Evolutionary conservation across 139 green algal species (phyloP).

Genomic region (Haematococcus lacustris): DNA sequence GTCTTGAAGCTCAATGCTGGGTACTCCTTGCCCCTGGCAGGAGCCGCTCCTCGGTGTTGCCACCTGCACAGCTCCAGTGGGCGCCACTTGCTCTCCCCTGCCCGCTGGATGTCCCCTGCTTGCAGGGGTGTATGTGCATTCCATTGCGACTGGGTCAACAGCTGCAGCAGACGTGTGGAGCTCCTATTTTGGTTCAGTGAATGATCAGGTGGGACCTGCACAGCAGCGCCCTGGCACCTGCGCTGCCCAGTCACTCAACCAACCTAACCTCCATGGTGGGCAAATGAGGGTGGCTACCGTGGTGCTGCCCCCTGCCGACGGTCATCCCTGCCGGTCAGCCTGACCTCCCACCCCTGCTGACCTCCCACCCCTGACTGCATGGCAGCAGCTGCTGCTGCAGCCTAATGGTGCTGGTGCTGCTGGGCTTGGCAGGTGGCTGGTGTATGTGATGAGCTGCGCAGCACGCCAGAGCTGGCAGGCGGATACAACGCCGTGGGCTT

Average conservation of each 20-base stretch:
- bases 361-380: not conserved
- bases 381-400: not conserved
- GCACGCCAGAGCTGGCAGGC: conserved; percentile 43
- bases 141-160: conserved; percentile 49
- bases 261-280: too few relatives aligned
- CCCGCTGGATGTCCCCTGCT: too few relatives aligned
- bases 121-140: conserved; percentile 73
- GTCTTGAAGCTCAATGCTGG: too few relatives aligned
- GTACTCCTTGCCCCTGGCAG: too few relatives aligned
- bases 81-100: too few relatives aligned
- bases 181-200: conserved; percentile 67
- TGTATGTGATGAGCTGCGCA: conserved; percentile 56
- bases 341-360: not conserved
- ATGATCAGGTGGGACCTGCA: conserved; percentile 50
- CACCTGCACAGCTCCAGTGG: too few relatives aligned
- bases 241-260: not conserved
- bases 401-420: not conserved
- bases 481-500: conserved; percentile 85
- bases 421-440: not conserved
- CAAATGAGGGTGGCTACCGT: not conserved
- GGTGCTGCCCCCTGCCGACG: not conserved
- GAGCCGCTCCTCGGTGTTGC: too few relatives aligned
- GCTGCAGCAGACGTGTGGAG: conserved; percentile 32
- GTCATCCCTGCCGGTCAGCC: not conserved
- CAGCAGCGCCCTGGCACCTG: not conserved